A percentile compares a stretch with the other conserved stretches of the same genome.
Conservation (phyloP, 2,329 filamentous ascomycete species). For the Anthostomella pinea region DNA sequence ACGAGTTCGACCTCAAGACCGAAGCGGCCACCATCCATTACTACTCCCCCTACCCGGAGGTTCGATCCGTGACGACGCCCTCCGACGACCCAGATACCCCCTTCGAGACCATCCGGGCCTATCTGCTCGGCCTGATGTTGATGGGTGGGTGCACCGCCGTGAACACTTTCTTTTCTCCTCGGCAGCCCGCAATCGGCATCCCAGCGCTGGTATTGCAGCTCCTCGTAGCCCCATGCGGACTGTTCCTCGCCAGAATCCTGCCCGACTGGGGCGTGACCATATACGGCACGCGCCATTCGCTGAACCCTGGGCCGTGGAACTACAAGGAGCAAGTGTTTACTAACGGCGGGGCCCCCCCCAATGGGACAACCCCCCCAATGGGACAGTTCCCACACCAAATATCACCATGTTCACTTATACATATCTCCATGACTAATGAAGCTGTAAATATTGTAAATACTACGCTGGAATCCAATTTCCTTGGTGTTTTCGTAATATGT, state of each 20-base stretch:
- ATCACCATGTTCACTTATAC: no score
- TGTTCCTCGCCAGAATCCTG: conserved; percentile 40
- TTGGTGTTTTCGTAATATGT: no score
- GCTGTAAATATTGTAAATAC: no score
- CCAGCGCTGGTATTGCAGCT: conserved; percentile 38
- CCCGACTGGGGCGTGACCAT: conserved; percentile 45
- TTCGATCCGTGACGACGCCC: conserved; percentile 39
- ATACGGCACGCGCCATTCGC: conserved; percentile 35
- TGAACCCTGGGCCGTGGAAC: conserved; percentile 42
- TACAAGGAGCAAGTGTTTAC: conserved; percentile 45
- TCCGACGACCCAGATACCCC: conserved; percentile 35
- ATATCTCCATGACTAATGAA: no score
- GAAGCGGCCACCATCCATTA: no score
- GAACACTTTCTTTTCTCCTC: conserved; percentile 33
- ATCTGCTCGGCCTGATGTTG: conserved; percentile 42
- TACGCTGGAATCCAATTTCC: no score
- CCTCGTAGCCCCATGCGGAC: conserved; percentile 45
- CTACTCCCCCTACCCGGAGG: conserved; percentile 38
- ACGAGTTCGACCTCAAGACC: no score
- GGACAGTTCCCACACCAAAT: no score
- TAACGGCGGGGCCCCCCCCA: no score
- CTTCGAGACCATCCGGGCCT: conserved; percentile 41
- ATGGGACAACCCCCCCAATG: no score
- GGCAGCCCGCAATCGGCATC: conserved; percentile 2
- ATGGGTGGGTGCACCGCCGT: conserved; percentile 38